Evolutionary conservation across 2,329 filamentous ascomycete genomes (phyloP), one percentile per base, ranked within the genome.

Genomic region (Metarhizium sp.): DNA sequence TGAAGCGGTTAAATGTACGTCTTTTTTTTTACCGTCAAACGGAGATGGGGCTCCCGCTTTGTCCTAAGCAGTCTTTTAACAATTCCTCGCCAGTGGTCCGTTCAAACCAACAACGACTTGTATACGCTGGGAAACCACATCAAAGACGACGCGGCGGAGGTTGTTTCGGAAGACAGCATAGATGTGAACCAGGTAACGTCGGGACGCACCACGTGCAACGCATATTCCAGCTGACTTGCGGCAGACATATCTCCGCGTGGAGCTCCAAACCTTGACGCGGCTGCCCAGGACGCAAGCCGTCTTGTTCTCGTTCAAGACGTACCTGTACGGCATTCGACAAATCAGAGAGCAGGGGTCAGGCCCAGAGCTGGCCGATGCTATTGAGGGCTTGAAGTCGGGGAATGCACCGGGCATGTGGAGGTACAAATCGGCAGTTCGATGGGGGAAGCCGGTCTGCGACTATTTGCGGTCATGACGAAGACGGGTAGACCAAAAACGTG

Each of bases 231-330:
- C 45, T 30, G 45, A 30, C 40, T 29, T 32, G 18, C n/a, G 36
- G 49, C 49, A 74, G 71, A 64, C 70, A 6, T 67, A 64, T 50
- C 58, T 77, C 5, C 70, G 77, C 30, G 72, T 76, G 34, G 78
- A 83, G 63, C 67, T 79, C 14, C 79, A 82, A 61, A 78, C 77
- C 0, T 59, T 81, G 34, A 77, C 71, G 1, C 71, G 78, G 1
- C 68, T 82, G 7, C 78, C 78, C 0, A 61, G 69, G 55, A 77
- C 74, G 0, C 62, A 64, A 2, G 74, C 75, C 0, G 64, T 81
- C 2, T 62, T 81, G 13, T 82, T 82, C 63, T 78, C 77, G 10
- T 79, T 82, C 69, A 81, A 81, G 66, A 80, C 78, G 0, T 79
- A 79, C 56, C 56, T 80, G 16, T 80, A 79, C 51, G 73, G 75